Evolutionary conservation across 257 asterid species (phyloP), one percentile per base, ranked within the genome.

Genomic region (Solanum medicagineum): DNA sequence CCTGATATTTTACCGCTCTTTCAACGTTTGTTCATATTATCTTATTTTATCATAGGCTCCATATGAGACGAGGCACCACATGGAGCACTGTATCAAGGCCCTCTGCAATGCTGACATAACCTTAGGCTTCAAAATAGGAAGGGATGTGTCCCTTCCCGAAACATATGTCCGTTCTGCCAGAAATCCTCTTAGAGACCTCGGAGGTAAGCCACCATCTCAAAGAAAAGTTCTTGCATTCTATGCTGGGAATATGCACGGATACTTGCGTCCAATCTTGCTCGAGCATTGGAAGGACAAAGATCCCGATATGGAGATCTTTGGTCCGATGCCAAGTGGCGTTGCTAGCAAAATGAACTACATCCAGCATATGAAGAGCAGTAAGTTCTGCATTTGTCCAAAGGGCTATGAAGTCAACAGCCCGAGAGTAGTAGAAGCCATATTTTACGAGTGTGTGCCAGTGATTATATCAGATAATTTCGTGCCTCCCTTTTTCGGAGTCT

Each of bases 381-480:
- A 91, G 79, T 95, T 90, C 87, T 95, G 99, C 88, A 89, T 95
- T 36, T 94, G 99, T 82, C 97, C 99, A 51, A 95, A 92, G 90
- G 99, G 99, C 4, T 92, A 94, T 12, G 99, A 93, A 86, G 99
- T 94, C 81, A 93, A 94, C 93, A 95, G 99, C 89, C 99, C 99
- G 1, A 90, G 99, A 83, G 92, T 95, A 40, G 98, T 94, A 0
- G 99, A 94, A 71, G 92, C 99, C 82, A 92, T 95, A 84, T 95
- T 94, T 47, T 95, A 95, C 26, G 99, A 94, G 85, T 95, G 99
- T 51, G 96, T 95, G 5, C 99, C 99, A 0, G 98, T 95, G 47
- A 92, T 95, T 19, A 92, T 95, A 45, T 94, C 99, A 0, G 99
- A 95, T 80, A 95, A 95, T 87, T 95, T 93, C 10, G 98, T 95